Evolutionary conservation across 1,139 yeast genomes (phyloP).

Genomic region (Blastobotrys buckinghamii): DNA sequence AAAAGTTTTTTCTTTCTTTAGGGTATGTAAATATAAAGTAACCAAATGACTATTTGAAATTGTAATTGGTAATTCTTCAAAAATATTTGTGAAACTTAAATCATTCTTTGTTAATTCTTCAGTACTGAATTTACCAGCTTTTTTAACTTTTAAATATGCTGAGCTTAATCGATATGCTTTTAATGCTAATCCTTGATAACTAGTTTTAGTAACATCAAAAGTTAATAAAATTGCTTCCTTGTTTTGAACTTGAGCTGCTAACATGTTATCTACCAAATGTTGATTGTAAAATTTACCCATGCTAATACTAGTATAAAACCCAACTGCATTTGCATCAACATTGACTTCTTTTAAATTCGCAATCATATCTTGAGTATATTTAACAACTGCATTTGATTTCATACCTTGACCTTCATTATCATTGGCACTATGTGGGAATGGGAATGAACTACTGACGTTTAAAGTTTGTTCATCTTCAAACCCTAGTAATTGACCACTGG

Average conservation of each 20-base stretch:
- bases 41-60: conserved; percentile 57
- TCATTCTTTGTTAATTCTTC: conserved; percentile 56
- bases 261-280: conserved; percentile 60
- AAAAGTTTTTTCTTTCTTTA: conserved; percentile 24
- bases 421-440: conserved; percentile 49
- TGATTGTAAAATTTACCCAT: conserved; percentile 62
- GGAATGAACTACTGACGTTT: conserved; percentile 52
- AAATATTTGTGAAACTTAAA: conserved; percentile 60
- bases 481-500: conserved; percentile 75
- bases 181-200: conserved; percentile 51
- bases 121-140: conserved; percentile 50
- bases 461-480: conserved; percentile 55
- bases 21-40: conserved; percentile 37
- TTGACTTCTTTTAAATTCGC: conserved; percentile 58
- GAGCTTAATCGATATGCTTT: conserved; percentile 67
- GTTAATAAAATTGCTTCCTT: conserved; percentile 63
- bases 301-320: conserved; percentile 73
- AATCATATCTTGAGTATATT: conserved; percentile 66
- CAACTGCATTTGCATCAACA: conserved; percentile 67
- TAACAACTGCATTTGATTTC: conserved; percentile 51
- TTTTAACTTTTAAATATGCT: conserved; percentile 51
- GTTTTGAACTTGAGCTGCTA: conserved; percentile 55
- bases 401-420: conserved; percentile 37
- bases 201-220: conserved; percentile 66
- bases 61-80: conserved; percentile 65